Base-by-base conservation (phyloP, 2,329 filamentous ascomycete genomes). In the Alternaria metachromatica region DNA sequence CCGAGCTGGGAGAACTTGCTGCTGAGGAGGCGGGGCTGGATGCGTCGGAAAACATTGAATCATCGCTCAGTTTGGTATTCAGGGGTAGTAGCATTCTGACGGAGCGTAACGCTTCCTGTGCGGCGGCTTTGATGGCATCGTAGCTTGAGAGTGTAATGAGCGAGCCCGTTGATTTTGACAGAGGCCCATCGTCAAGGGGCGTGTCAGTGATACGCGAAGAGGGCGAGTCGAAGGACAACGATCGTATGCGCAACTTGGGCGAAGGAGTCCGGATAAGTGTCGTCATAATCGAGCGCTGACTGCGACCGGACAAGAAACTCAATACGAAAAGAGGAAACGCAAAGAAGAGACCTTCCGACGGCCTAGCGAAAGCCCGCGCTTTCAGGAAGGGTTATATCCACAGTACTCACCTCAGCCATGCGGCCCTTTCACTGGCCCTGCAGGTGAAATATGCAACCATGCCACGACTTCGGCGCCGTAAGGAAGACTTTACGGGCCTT, bases 151-250 rank as follows among this genome's bases (percentile, higher is more conserved):
- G 51, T 11, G 67, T 64, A 5, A 64, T 65, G 30, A 79, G 75
- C 5, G 71, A 68, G 43, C 71, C 73, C 4, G 78, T 75, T 20
- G 78, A 80, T 59, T 80, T 80, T 11, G 77, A 79, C 60, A 72
- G 78, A 1, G 77, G 76, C 2, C 71, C 77, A 18, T 77, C 75
- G 15, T 78, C 75, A 54, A 77, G 71, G 6, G 76, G 76, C 2
- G 76, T 77, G 3, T 71, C 60, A 43, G 60, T 72, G 33, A 72
- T 64, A 54, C 76, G 75, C 49, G 72, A 74, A 13, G 71, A 73
- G n/a, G 76, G 74, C 6, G 77, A 78, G 65, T 77, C 75, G 67
- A 79, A 80, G 8, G 73, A 77, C 30, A 75, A 74, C 41, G 78
- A 77, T 26, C 76, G 75, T 64, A 79, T 79, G 58, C 75, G 73